phyloP scores from a whole-genome alignment of 257 asterid species.

The Perilla frutescens region DNA sequence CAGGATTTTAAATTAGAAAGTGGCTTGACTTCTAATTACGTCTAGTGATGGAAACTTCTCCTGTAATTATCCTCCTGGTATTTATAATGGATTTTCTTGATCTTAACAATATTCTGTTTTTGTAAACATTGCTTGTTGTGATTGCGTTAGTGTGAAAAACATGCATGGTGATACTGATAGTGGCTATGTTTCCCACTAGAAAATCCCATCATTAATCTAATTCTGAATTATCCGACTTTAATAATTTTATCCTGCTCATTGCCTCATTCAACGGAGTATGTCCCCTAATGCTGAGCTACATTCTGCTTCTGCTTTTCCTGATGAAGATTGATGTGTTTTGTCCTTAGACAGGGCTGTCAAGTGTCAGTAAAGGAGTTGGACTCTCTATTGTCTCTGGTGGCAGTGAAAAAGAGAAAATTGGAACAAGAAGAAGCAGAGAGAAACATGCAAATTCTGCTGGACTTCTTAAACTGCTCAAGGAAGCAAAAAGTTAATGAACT shows the following conservation, averaged over 20 bases:
- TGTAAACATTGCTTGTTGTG: constrained; percentile 2
- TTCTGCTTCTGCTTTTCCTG: constrained; percentile 28
- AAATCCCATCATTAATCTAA: neutral
- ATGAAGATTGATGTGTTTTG: constrained; percentile 48
- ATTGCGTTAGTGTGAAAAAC: neutral
- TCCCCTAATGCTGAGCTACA: constrained; percentile 30
- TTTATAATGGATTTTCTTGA: neutral
- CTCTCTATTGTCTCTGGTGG: constrained; percentile 57
- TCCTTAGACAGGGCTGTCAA: constrained; percentile 82
- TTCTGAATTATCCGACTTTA: constrained; percentile 18
- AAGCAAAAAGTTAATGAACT: constrained; percentile 70
- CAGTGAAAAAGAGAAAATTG: constrained; percentile 73
- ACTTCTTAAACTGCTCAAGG: constrained; percentile 68
- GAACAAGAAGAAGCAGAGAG: constrained; percentile 91
- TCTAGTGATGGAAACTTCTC: neutral
- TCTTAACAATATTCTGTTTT: neutral
- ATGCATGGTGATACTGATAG: constrained; percentile 2
- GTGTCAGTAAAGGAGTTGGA: constrained; percentile 76
- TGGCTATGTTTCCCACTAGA: constrained; percentile 1
- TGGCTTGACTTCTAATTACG: neutral
- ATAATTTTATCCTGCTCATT: constrained; percentile 6
- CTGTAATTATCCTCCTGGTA: neutral
- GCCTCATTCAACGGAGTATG: constrained; percentile 27
- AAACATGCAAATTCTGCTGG: constrained; percentile 76
- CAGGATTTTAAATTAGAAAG: neutral